A percentile compares a stretch with the other conserved stretches of the same genome.
Conservation (phyloP, 2,329 filamentous ascomycete genomes). For the Amesomyces nigricolor region DNA sequence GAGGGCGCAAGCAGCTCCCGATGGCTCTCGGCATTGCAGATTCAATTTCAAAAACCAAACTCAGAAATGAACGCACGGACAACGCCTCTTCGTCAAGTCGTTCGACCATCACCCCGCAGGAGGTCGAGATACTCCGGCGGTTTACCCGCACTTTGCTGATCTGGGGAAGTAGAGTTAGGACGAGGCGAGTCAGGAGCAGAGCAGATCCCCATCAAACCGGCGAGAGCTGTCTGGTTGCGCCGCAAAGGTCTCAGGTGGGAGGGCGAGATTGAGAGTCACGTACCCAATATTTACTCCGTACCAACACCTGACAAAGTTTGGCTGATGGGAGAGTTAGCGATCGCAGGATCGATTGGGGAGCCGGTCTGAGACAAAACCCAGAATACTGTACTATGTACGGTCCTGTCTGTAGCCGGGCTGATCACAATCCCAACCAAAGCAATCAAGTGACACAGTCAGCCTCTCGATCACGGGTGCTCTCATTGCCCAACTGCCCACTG, state of each 20-base stretch:
- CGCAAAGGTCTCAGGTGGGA: neutral
- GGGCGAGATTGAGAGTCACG: neutral
- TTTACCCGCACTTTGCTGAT: neutral
- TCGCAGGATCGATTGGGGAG: neutral
- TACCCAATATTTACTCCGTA: neutral
- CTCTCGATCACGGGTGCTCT: no score
- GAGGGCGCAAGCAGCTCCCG: neutral
- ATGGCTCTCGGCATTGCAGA: neutral
- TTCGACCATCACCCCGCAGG: neutral
- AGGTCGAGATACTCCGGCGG: no score
- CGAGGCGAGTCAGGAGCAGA: conserved; percentile 1
- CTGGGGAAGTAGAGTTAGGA: neutral
- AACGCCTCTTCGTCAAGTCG: neutral
- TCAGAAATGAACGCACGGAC: neutral
- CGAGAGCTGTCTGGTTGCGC: neutral
- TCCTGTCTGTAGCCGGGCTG: neutral
- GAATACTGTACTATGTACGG: neutral
- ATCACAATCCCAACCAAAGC: conserved; percentile 4
- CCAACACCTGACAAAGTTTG: neutral
- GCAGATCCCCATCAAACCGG: conserved; percentile 1
- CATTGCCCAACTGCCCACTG: neutral
- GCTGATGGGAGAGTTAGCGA: neutral
- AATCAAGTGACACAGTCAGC: conserved; percentile 4
- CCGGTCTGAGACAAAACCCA: neutral
- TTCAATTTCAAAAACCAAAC: neutral